These are phyloP conservation scores for Penicillium canescens DNA, from an alignment of 495 filamentous ascomycete genomes.

Conservation along the genomic window DNA sequence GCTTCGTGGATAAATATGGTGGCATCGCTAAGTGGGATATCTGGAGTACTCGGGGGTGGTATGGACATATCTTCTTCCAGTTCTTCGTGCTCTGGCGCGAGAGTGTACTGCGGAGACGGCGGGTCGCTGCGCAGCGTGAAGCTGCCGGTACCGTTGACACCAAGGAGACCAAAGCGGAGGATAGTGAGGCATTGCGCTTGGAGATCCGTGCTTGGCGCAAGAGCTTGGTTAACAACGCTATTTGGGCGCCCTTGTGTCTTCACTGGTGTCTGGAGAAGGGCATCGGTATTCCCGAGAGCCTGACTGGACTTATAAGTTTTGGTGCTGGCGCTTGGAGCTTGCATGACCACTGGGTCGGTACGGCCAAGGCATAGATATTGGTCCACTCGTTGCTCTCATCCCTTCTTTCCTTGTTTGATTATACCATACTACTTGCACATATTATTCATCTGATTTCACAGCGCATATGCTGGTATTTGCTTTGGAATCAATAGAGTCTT, in stretches of 20 bases:
- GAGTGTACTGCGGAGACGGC: slow-evolving; percentile 36
- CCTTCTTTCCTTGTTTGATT: slow-evolving; percentile 9
- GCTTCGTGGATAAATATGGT: slow-evolving; percentile 57
- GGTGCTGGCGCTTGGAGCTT: slow-evolving; percentile 49
- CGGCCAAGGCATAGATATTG: slow-evolving; percentile 19
- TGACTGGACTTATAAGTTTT: slow-evolving; percentile 69
- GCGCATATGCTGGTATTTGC: background rate
- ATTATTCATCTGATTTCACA: background rate
- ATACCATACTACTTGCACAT: slow-evolving; percentile 13
- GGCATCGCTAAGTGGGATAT: slow-evolving; percentile 57
- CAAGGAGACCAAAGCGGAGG: slow-evolving; percentile 36
- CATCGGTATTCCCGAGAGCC: slow-evolving; percentile 62
- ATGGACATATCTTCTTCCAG: slow-evolving; percentile 73
- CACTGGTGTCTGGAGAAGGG: slow-evolving; percentile 84
- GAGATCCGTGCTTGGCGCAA: slow-evolving; percentile 47
- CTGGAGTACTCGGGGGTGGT: slow-evolving; percentile 83
- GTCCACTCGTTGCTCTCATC: background rate
- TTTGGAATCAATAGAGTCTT: background rate
- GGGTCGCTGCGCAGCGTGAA: slow-evolving; percentile 16
- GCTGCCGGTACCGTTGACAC: slow-evolving; percentile 16
- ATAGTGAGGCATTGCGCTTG: slow-evolving; percentile 36
- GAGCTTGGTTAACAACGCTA: slow-evolving; percentile 49
- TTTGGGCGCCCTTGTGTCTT: slow-evolving; percentile 63
- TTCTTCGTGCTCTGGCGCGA: slow-evolving; percentile 62
- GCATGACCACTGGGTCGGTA: slow-evolving; percentile 38